Evolutionary conservation across 257 asterid genomes (phyloP).

Genomic region (Buddleja alternifolia): DNA sequence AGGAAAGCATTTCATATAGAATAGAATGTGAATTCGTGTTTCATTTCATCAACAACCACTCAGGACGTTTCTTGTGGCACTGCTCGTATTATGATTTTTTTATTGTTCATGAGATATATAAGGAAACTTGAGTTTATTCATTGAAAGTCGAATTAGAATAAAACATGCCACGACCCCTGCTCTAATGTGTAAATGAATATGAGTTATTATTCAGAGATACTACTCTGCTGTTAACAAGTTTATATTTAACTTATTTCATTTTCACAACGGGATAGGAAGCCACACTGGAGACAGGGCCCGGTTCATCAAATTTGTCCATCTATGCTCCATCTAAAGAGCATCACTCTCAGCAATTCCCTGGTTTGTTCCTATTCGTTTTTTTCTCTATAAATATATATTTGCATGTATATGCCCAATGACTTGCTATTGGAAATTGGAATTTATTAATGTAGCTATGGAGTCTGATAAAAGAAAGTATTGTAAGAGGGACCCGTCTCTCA

Average conservation of each 20-base stretch:
- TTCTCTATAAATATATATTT: not conserved
- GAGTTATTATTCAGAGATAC: not conserved
- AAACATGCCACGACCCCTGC: not conserved
- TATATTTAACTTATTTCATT: not conserved
- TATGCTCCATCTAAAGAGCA: constrained; percentile 43
- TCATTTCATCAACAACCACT: not conserved
- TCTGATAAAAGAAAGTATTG: too few relatives aligned
- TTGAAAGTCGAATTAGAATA: not conserved
- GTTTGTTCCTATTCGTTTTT: constrained; percentile 33
- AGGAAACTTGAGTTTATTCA: not conserved
- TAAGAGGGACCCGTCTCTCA: too few relatives aligned
- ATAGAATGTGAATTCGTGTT: too few relatives aligned
- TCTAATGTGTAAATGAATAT: not conserved
- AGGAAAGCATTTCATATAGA: not conserved
- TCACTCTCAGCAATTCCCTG: constrained; percentile 43
- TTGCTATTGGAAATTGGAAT: not conserved
- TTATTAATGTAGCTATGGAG: too few relatives aligned
- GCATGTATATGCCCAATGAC: not conserved
- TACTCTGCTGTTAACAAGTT: not conserved
- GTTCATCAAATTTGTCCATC: constrained; percentile 41
- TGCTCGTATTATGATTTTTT: not conserved
- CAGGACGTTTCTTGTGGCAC: not conserved
- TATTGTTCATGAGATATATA: not conserved
- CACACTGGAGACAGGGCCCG: constrained; percentile 27
- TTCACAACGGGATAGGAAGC: constrained; percentile 35